Conservation (phyloP, 108 stramenopile species). For the Cyclotella kingstonii region DNA sequence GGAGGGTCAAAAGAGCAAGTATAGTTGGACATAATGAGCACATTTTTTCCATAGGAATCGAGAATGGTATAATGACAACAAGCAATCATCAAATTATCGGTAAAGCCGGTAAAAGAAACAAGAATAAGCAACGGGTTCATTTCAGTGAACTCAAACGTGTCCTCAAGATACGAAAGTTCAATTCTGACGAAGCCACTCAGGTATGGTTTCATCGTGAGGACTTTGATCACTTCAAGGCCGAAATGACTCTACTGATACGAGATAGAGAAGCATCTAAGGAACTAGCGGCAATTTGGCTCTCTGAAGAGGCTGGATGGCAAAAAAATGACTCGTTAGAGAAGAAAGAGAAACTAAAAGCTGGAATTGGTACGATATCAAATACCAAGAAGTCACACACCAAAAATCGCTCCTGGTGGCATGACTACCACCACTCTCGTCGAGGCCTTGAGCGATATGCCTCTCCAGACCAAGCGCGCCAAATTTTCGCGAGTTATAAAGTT, state of each 20-base stretch:
- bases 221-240: slow-evolving; percentile 39
- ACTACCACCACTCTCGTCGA: slow-evolving; percentile 79
- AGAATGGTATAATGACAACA: background rate
- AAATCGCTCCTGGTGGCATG: slow-evolving; percentile 71
- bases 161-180: slow-evolving; percentile 37
- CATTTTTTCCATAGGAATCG: slow-evolving; percentile 4
- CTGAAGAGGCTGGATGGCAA: slow-evolving; percentile 11
- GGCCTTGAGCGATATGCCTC: slow-evolving; percentile 85
- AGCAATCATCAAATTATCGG: background rate
- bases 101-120: background rate
- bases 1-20: slow-evolving; percentile 1
- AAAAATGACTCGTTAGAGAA: background rate
- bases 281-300: slow-evolving; percentile 36
- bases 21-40: slow-evolving; percentile 13
- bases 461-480: slow-evolving; percentile 73
- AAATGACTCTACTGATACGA: slow-evolving; percentile 41
- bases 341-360: background rate
- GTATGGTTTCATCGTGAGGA: slow-evolving; percentile 43
- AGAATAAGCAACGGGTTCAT: slow-evolving; percentile 9
- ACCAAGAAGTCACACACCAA: background rate
- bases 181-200: slow-evolving; percentile 17
- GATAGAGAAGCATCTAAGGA: slow-evolving; percentile 35
- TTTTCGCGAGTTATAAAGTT: slow-evolving; percentile 61
- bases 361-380: background rate
- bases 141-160: slow-evolving; percentile 46